Evolutionary conservation across 805 yeast genomes (phyloP).

Genomic region (Ogataea neopini): DNA sequence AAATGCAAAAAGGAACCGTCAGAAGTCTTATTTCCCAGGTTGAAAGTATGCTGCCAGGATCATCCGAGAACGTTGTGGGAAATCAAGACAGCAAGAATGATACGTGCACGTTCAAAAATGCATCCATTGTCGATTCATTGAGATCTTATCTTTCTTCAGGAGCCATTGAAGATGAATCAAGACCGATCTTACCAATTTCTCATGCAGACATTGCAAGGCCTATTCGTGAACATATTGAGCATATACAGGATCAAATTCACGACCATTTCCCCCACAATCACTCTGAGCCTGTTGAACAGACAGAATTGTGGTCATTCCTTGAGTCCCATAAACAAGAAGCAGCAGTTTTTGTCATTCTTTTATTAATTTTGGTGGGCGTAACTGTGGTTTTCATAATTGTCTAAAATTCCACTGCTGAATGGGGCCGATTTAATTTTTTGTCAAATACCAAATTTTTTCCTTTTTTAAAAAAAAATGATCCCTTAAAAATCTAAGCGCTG

Average conservation of each 20-base stretch:
- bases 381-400: neutral
- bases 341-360: neutral
- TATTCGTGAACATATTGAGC: constrained; percentile 1
- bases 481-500: constrained; percentile 5
- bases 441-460: neutral
- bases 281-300: neutral
- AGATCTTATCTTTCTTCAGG: constrained; percentile 17
- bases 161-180: constrained; percentile 13
- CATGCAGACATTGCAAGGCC: constrained; percentile 10
- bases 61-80: constrained; percentile 3
- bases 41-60: constrained; percentile 12
- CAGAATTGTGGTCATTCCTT: neutral
- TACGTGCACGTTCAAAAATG: constrained; percentile 14
- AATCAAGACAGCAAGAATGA: neutral
- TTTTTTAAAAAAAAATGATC: neutral
- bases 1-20: constrained; percentile 9
- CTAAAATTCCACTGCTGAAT: neutral
- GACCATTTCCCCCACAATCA: neutral
- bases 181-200: constrained; percentile 16
- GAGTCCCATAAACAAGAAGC: neutral
- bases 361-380: neutral
- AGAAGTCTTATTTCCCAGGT: constrained; percentile 14
- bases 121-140: constrained; percentile 14
- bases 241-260: neutral
- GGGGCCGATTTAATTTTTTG: neutral